Percentiles rank a stretch among this genome's conserved stretches.
phyloP scores from a whole-genome alignment of 192 early-diverging fungal species.

The Coemansia sp. region DNA sequence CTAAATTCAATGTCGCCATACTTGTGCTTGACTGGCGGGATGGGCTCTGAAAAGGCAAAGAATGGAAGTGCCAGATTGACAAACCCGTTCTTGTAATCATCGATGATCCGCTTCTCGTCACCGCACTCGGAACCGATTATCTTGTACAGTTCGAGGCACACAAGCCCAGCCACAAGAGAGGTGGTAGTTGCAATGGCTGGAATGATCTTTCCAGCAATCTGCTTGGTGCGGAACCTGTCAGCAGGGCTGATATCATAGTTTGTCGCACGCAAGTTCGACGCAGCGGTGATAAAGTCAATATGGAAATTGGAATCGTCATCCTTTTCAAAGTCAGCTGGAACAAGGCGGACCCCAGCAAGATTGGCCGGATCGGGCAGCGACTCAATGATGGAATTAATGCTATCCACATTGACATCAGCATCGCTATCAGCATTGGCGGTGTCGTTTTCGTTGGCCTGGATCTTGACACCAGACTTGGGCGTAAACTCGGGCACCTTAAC shows the following conservation, averaged over 20 bases:
- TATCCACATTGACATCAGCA: slow-evolving; percentile 19
- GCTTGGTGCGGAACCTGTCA: slow-evolving; percentile 82
- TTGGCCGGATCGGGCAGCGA: slow-evolving; percentile 75
- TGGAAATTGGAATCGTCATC: slow-evolving; percentile 99
- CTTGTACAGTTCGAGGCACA: slow-evolving; percentile 98
- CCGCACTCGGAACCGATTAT: slow-evolving; percentile 49
- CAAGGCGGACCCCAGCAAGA: slow-evolving; percentile 81
- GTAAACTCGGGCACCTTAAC: slow-evolving; percentile 78
- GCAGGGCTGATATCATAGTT: slow-evolving; percentile 77
- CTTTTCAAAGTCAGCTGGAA: slow-evolving; percentile 97
- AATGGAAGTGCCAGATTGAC: slow-evolving; percentile 97
- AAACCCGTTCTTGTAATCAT: slow-evolving; percentile 99
- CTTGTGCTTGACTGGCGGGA: slow-evolving; percentile 83
- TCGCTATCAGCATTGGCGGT: slow-evolving; percentile 43
- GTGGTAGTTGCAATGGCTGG: slow-evolving; percentile 95
- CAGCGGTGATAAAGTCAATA: slow-evolving; percentile 98
- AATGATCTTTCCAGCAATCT: slow-evolving; percentile 89
- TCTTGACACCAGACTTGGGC: slow-evolving; percentile 92
- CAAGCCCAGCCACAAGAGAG: slow-evolving; percentile 92
- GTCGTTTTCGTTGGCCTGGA: slow-evolving; percentile 93
- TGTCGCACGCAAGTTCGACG: slow-evolving; percentile 89
- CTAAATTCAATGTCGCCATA: slow-evolving; percentile 87
- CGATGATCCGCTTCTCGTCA: slow-evolving; percentile 69
- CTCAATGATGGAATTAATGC: slow-evolving; percentile 68
- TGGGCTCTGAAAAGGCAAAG: slow-evolving; percentile 99